Percentiles rank a stretch among this genome's conserved stretches.
phyloP scores from a whole-genome alignment of 2,329 filamentous ascomycete genomes.

The Esteya vermicola region DNA sequence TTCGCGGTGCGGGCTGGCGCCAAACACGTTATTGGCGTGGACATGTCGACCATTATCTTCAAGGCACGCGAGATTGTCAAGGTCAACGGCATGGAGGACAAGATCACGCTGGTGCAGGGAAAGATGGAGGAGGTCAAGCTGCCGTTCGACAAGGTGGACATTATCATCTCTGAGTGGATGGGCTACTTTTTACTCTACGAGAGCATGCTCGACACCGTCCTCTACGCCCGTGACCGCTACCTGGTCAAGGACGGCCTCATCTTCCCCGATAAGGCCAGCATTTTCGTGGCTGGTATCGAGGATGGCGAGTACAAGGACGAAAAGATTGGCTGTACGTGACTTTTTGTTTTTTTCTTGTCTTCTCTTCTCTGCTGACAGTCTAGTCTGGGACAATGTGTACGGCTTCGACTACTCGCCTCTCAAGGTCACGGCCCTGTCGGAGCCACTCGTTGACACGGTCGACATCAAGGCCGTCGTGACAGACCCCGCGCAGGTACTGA shows the following conservation, averaged over 20 bases:
- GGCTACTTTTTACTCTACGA: slow-evolving; percentile 98
- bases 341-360: background rate
- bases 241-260: slow-evolving; percentile 77
- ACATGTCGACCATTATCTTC: slow-evolving; percentile 99
- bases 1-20: slow-evolving; percentile 93
- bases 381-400: slow-evolving; percentile 99
- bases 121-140: slow-evolving; percentile 99
- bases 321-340: slow-evolving; percentile 80
- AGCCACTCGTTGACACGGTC: slow-evolving; percentile 94
- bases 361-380: background rate
- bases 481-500: slow-evolving; percentile 72
- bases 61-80: slow-evolving; percentile 94
- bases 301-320: slow-evolving; percentile 99
- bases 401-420: slow-evolving; percentile 93
- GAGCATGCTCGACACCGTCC: slow-evolving; percentile 95
- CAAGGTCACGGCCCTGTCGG: slow-evolving; percentile 83
- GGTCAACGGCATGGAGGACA: slow-evolving; percentile 80
- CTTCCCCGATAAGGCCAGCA: slow-evolving; percentile 97
- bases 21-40: slow-evolving; percentile 96
- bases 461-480: slow-evolving; percentile 95
- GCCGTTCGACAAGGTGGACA: slow-evolving; percentile 91
- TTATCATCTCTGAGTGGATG: slow-evolving; percentile 99
- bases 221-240: slow-evolving; percentile 91
- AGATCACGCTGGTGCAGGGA: slow-evolving; percentile 94
- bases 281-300: slow-evolving; percentile 93